Evolutionary conservation across 108 stramenopile species (phyloP).

Genomic region (Pseudonitzschia pungens): DNA sequence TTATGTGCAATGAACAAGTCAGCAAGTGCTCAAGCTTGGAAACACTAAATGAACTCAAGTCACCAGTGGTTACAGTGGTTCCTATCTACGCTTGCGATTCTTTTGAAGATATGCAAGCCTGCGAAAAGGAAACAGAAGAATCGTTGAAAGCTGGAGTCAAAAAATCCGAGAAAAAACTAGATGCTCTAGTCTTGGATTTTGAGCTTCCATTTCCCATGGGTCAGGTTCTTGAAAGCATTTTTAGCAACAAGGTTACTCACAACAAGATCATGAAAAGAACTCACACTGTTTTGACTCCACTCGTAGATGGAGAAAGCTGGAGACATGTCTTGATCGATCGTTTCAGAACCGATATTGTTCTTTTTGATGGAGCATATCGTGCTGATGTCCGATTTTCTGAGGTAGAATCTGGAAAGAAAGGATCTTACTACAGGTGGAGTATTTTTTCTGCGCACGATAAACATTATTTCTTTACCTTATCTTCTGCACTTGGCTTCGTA

Average conservation of each 20-base stretch:
- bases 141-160: not conserved
- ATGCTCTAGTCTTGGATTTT: conserved; percentile 23
- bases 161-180: conserved; percentile 7
- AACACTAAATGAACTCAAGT: not conserved
- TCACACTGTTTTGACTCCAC: conserved; percentile 12
- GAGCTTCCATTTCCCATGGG: conserved; percentile 18
- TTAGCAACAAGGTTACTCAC: conserved; percentile 5
- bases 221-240: conserved; percentile 31
- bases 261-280: conserved; percentile 9
- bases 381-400: conserved; percentile 2
- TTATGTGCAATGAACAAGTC: conserved; percentile 8
- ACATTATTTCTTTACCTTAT: not conserved
- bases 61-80: not conserved
- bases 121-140: conserved; percentile 16
- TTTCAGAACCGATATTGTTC: conserved; percentile 16
- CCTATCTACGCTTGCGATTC: not conserved
- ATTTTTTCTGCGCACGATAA: conserved; percentile 8
- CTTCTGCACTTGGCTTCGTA: not conserved
- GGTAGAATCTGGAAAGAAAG: conserved; percentile 1
- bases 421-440: conserved; percentile 10
- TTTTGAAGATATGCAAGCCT: conserved; percentile 19
- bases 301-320: conserved; percentile 4
- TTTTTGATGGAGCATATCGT: conserved; percentile 20
- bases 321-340: conserved; percentile 12
- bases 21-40: conserved; percentile 9